Base-by-base conservation (phyloP, 2,329 filamentous ascomycete genomes). In the Dactylella cylindrospora region DNA sequence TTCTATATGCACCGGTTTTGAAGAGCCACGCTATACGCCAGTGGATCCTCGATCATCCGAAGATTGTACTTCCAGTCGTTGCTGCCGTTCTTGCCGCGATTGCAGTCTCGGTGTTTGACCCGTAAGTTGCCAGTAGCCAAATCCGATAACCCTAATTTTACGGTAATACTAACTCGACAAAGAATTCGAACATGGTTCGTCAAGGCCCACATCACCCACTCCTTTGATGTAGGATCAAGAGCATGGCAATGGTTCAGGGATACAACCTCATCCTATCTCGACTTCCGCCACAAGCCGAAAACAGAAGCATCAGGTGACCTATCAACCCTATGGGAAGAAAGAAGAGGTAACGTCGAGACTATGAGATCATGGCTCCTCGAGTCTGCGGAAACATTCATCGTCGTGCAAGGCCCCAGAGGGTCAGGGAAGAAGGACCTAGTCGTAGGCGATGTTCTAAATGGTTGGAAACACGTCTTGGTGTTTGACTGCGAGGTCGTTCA, bases 401-500 rank as follows among this genome's bases (percentile, higher is more conserved):
- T 97, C 6, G 82, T 98, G 0, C 90, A 95, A 70, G 93, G 93
- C 0, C 90, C 93, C 3, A 83, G 90, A 45, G 93, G 91, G 5
- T 94, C 89, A 0, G 93, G 90, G 1, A 96, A 96, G 74, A 84
- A 82, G 65, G 90, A 96, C 67, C 79, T 97, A 9, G 84, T 97
- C 1, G 72, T 95, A 59, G 86, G 95, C 33, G 87, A 95, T 72
- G 86, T 88, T 0, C 77, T 97, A 12, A 82, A 86, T 66, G 82
- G 82, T 5, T 82, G 86, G 36, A 84, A 82, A 65, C 84, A 94
- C 66, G 88, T 91, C 39, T 76, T 97, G 2, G 77, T 94, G 2
- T 81, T 97, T 36, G 93, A 98, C 74, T 97, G 91, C 76, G 95
- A 95, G 71, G 86, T 87, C 1, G 88, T 97, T 8, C 85, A 91